Base-by-base conservation (phyloP, 257 asterid genomes). In the Scutellaria minor region DNA sequence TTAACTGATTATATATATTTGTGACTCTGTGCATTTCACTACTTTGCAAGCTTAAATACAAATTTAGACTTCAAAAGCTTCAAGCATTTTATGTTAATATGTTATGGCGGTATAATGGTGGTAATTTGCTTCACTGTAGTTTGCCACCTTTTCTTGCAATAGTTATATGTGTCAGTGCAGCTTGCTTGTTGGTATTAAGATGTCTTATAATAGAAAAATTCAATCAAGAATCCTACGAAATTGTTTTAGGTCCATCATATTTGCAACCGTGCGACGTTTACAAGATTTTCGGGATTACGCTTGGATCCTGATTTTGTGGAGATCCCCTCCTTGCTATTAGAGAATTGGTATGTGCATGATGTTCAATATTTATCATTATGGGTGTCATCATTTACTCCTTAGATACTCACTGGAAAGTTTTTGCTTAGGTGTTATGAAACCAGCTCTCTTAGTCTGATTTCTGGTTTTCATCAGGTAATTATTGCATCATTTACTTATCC, bases 271-370 rank as follows among this genome's bases (percentile, higher is more conserved):
- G 97, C 99, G 64, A 78, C 96, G 37, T 87, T 87, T 80, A 83
- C 96, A 61, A 82, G 94, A 81, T 90, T 91, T 86, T 95, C 98
- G 15, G 97, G 99, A 81, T 75, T 95, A 78, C 95, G 91, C 70
- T 68, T 92, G 88, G 98, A 95, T 80, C 95, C 98, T 41, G 99
- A 95, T 77, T 92, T 95, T 82, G 86, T 95, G 67, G 99, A 95
- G 88, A 90, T 95, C 58, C 99, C 98, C 24, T 93, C 92, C 65
- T 61, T 83, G 64, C 74, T 95, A 74, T 74, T 95, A 67, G 99
- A 94, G 83, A 91, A 94, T 80, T 94, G 98, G 99, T 88, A 78
- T 20, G 68, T 44, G 6, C 54, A 22, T 15, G 27, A 72, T 72
- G 57, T 53, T 70, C 62, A 45, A 58, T 39, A 62, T 55, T 57